A percentile compares a stretch with the other conserved stretches of the same genome.
These are phyloP conservation scores for Gyromitra esculenta DNA, from an alignment of 2,329 filamentous ascomycete species.

Conservation along the genomic window DNA sequence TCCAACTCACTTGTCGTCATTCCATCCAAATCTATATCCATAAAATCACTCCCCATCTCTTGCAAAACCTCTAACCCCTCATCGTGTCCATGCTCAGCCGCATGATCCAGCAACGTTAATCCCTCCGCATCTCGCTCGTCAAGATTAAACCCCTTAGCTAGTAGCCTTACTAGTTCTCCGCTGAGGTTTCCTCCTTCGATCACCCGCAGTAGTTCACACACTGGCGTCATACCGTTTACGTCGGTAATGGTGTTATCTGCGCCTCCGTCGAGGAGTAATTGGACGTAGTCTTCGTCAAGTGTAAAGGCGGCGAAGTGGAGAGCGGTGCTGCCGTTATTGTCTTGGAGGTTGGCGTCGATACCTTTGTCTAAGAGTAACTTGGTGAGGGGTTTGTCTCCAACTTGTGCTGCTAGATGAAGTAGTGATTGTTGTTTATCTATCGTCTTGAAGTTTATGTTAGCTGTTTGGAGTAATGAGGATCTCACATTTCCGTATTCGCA, in stretches of 20 bases:
- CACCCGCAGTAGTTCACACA: slow-evolving; percentile 6
- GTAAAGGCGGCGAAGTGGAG: slow-evolving; percentile 9
- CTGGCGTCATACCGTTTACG: slow-evolving; percentile 10
- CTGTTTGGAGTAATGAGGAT: background rate
- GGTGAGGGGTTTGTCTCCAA: background rate
- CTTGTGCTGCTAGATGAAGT: slow-evolving; percentile 28
- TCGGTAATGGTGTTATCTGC: slow-evolving; percentile 24
- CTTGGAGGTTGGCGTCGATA: slow-evolving; percentile 53
- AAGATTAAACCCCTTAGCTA: slow-evolving; percentile 11
- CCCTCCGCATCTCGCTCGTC: slow-evolving; percentile 9
- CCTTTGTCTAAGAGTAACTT: slow-evolving; percentile 13
- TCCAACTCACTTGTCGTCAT: background rate
- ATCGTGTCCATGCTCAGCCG: background rate
- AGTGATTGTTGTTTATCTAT: background rate
- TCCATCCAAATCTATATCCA: background rate
- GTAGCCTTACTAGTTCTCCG: slow-evolving; percentile 2
- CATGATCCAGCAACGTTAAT: slow-evolving; percentile 10
- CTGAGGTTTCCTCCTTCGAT: background rate
- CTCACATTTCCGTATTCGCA: background rate
- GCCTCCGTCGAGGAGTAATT: slow-evolving; percentile 8
- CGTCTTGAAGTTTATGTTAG: background rate
- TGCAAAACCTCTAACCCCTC: background rate
- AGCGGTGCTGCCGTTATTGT: background rate
- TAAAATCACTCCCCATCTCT: background rate
- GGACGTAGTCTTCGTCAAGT: background rate